Conservation (phyloP, 106 monocot species). For the Gastrodia elata region DNA sequence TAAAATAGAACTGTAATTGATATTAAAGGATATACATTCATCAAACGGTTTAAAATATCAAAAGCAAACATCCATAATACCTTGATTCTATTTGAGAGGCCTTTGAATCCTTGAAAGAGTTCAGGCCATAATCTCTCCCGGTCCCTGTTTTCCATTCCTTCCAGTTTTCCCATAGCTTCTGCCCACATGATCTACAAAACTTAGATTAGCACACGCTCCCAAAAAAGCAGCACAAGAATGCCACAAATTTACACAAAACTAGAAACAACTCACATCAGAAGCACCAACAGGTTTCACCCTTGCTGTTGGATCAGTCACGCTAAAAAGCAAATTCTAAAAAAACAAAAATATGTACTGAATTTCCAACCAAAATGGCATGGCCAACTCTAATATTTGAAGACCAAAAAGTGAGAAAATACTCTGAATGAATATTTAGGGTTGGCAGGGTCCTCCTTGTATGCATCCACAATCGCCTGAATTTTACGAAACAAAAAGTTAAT, state of each 20-base stretch:
- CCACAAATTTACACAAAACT: conserved; percentile 1
- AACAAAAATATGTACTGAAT: conserved; percentile 8
- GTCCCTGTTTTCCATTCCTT: conserved; percentile 73
- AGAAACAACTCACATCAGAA: conserved; percentile 62
- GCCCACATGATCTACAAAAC: conserved; percentile 90
- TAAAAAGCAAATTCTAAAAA: conserved; percentile 81
- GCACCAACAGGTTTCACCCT: conserved; percentile 80
- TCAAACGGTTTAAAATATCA: background rate
- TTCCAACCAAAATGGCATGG: background rate
- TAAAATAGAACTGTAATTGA: background rate
- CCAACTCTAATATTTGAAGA: background rate
- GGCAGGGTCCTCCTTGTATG: conserved; percentile 78
- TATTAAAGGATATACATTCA: background rate
- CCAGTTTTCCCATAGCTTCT: conserved; percentile 90
- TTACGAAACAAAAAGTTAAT: conserved; percentile 6
- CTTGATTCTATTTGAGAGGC: conserved; percentile 74
- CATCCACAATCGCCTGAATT: conserved; percentile 87
- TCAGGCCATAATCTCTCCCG: conserved; percentile 96
- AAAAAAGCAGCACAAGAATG: background rate
- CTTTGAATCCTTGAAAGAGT: conserved; percentile 93
- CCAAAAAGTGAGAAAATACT: conserved; percentile 31
- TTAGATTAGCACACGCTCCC: conserved; percentile 3
- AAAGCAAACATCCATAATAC: conserved; percentile 18
- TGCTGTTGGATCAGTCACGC: conserved; percentile 78
- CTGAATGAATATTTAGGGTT: conserved; percentile 86